Conservation (phyloP, 768 basidiomycete genomes). For the Kwoniella heveanensis region DNA sequence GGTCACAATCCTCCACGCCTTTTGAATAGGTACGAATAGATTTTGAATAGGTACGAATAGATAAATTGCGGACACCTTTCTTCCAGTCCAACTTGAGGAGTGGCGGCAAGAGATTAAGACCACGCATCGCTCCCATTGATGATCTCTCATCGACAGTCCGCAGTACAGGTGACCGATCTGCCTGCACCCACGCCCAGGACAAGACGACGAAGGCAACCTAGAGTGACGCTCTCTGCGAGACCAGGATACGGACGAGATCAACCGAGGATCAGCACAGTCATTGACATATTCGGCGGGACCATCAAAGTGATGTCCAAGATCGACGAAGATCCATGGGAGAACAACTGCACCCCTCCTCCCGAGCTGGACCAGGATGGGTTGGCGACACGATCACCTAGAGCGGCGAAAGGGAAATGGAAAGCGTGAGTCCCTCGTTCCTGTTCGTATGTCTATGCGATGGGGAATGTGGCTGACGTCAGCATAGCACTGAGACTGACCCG, state of each 20-base stretch:
- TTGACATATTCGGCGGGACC: not conserved
- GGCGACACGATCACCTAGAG: not conserved
- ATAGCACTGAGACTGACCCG: not conserved
- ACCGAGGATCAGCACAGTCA: not conserved
- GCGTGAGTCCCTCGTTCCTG: no score
- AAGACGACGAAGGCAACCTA: not conserved
- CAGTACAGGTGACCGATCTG: no score
- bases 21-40: no score
- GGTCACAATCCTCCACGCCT: no score
- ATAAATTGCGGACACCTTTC: no score
- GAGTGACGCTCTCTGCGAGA: not conserved
- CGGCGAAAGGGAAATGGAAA: constrained; percentile 2
- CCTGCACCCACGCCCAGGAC: not conserved
- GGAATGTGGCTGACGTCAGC: not conserved
- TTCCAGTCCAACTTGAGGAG: no score
- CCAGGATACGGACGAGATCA: not conserved
- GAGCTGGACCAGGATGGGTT: not conserved
- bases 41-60: no score
- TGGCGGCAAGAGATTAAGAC: no score
- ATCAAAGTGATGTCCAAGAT: not conserved
- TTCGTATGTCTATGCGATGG: no score
- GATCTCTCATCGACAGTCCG: no score
- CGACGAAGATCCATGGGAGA: not conserved
- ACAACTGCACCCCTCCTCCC: not conserved
- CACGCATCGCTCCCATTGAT: no score